Percentiles rank a stretch among this genome's conserved stretches.
Evolutionary conservation across 1,284 basidiomycete genomes (phyloP).

Genomic region (Bjerkandera adusta): DNA sequence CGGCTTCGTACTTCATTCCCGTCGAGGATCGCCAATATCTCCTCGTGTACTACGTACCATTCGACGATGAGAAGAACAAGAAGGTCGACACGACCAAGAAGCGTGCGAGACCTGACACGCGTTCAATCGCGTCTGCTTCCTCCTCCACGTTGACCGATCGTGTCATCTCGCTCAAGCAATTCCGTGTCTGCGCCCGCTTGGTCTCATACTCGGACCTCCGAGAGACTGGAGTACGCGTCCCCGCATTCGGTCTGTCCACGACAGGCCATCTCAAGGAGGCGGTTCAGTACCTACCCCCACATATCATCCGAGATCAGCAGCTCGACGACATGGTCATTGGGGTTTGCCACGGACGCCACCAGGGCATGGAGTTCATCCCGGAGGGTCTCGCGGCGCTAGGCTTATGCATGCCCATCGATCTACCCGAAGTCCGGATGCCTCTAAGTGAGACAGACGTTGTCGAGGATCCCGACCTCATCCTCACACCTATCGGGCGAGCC

Average conservation of each 20-base stretch:
- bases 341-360: conserved; percentile 56
- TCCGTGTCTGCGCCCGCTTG: conserved; percentile 66
- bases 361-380: conserved; percentile 65
- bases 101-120: conserved; percentile 28
- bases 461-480: conserved; percentile 37
- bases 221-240: conserved; percentile 68
- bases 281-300: conserved; percentile 38
- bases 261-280: conserved; percentile 61
- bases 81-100: conserved; percentile 20
- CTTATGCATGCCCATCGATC: conserved; percentile 41
- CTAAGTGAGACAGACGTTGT: conserved; percentile 38
- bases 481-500: conserved; percentile 73
- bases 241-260: conserved; percentile 65
- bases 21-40: conserved; percentile 63
- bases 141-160: conserved; percentile 29
- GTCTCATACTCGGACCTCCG: conserved; percentile 66
- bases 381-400: conserved; percentile 70
- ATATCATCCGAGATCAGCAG: conserved; percentile 30
- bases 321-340: conserved; percentile 50
- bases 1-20: conserved; percentile 37
- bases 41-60: conserved; percentile 68
- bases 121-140: conserved; percentile 22
- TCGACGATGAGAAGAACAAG: conserved; percentile 33
- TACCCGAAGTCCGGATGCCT: conserved; percentile 19
- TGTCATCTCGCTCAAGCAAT: conserved; percentile 49